Base-by-base conservation (phyloP, 2,329 filamentous ascomycete genomes). In the Geoglossum cookeanum region DNA sequence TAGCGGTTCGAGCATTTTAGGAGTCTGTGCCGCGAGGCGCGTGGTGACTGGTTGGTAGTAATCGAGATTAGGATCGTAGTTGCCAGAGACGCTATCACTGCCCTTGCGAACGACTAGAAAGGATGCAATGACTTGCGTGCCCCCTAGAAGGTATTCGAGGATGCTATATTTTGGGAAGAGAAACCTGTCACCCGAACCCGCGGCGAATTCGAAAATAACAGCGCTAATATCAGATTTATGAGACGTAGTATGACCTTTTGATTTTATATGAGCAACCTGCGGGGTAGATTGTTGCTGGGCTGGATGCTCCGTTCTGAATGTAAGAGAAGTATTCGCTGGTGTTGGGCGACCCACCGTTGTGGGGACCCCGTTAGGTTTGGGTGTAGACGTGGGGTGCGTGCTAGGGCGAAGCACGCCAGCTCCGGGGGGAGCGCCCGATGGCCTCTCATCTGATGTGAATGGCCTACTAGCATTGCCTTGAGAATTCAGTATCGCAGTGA, bases 31-130 rank as follows among this genome's bases (percentile, higher is more conserved):
- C 42, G 74, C 71, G 47, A 83, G 71, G 45, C 78, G 75, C 59
- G 81, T 76, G 1, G 80, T 83, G 55, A 75, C 68, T 13, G 74
- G 73, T 62, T 75, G 72, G 64, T 74, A 75, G 62, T 74, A 75
- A 60, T 74, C 72, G 33, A 55, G 32, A 37, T 9, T 17, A 11
- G 52, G 54, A 45, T 53, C 17, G 48, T 55, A 49, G 39, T 15
- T 47, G 27, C 59, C 60, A 11, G 67, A 65, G 8, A 64, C 61
- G 51, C 68, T 69, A 33, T 68, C 64, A 54, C 69, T 69, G 0
- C 73, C 71, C 57, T 71, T 71, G 13, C 70, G 66, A 27, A 73
- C 68, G 15, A 74, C 63, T 4, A 76, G 62, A 60, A 75, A 75
- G 1, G 74, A 75, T 35, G 70, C 72, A 47, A 75, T 64, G 30